Conservation (phyloP, 2,329 filamentous ascomycete genomes). For the Aspergillus pseudonomiae region DNA sequence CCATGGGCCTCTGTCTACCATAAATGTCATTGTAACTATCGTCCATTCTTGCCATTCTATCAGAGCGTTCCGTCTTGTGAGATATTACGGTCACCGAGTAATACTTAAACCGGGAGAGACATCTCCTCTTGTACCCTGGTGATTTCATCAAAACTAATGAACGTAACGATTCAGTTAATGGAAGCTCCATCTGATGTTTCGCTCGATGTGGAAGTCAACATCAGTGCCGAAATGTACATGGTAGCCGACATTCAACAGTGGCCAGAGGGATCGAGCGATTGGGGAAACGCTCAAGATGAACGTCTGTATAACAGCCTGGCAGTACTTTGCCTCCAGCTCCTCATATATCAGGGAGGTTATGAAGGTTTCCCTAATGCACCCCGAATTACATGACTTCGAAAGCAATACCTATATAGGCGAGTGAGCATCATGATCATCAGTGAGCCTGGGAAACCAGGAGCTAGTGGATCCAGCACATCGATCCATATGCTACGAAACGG, state of each 20-base stretch:
- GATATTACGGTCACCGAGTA: background rate
- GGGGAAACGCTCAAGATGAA: background rate
- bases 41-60: background rate
- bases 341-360: background rate
- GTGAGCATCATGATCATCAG: no score
- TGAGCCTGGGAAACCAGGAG: no score
- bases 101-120: background rate
- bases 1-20: background rate
- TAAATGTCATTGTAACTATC: background rate
- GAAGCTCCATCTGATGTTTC: background rate
- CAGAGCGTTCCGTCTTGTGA: background rate
- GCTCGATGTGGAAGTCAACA: background rate
- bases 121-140: background rate
- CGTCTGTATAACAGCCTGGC: background rate
- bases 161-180: background rate
- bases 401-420: no score
- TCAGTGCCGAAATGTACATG: background rate
- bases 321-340: background rate
- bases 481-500: no score
- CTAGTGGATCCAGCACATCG: no score
- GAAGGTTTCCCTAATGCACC: no score
- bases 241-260: background rate
- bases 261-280: background rate
- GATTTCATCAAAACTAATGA: background rate
- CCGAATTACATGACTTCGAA: no score